These are phyloP conservation scores for Coccinonectria pachysandricola DNA, from an alignment of 2,329 filamentous ascomycete genomes.

Conservation along the genomic window DNA sequence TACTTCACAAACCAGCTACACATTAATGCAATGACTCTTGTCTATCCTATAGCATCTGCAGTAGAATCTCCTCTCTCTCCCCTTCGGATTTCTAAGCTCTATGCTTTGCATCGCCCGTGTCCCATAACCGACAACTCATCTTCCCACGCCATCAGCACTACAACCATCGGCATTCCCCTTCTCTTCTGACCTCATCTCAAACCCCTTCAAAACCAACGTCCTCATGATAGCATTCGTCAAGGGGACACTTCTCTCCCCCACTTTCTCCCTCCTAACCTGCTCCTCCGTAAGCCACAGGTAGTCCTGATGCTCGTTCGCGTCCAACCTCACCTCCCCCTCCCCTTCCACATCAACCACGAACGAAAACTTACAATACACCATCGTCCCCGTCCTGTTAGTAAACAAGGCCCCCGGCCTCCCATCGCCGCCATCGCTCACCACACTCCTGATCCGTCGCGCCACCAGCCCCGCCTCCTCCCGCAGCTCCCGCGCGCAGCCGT, in stretches of 20 bases:
- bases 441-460: conserved; percentile 18
- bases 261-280: conserved; percentile 21
- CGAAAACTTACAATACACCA: conserved; percentile 22
- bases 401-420: conserved; percentile 19
- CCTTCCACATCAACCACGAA: conserved; percentile 27
- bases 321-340: conserved; percentile 20
- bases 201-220: conserved; percentile 21
- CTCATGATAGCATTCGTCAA: conserved; percentile 21
- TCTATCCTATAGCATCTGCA: too few relatives aligned
- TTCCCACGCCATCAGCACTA: too few relatives aligned
- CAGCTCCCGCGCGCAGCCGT: conserved; percentile 36
- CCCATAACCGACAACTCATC: too few relatives aligned
- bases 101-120: too few relatives aligned
- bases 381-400: conserved; percentile 23
- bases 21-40: too few relatives aligned
- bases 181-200: conserved; percentile 19
- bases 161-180: too few relatives aligned
- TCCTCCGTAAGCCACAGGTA: conserved; percentile 30
- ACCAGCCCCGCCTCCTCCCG: conserved; percentile 36
- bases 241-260: conserved; percentile 20
- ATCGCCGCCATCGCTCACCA: conserved; percentile 19
- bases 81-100: too few relatives aligned
- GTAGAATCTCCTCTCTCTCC: too few relatives aligned
- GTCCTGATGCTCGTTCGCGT: conserved; percentile 31
- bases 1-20: too few relatives aligned